Evolutionary conservation across 495 filamentous ascomycete species (phyloP), one percentile per base, ranked within the genome.

Genomic region (Tuber microsphaerosporum): DNA sequence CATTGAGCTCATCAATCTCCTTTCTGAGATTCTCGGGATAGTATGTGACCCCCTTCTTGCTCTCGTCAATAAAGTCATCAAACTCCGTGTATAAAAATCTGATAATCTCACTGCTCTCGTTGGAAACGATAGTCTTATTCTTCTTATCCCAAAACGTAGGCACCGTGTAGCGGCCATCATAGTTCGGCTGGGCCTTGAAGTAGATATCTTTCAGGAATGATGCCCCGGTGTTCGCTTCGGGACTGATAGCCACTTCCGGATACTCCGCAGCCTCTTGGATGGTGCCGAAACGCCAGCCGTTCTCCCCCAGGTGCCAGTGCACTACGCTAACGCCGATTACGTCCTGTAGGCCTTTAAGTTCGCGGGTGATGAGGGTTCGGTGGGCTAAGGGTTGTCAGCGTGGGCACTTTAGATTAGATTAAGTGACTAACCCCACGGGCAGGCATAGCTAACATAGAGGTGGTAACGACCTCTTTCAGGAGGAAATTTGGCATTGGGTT

Each of bases 81-180:
- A 94, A 97, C 74, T 89, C 89, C 39, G 85, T 83, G 77, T 89
- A 89, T 9, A 91, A 82, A 84, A 91, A 90, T 70, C 91, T 84
- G 74, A 95, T 89, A 77, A 97, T 93, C 86, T 96, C 93, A 75
- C 88, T 89, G 79, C 90, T 92, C 86, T 96, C 93, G 77, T 97
- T 96, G 84, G 88, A 94, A 75, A 94, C 93, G 75, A 94, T 92
- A 39, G 87, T 89, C 75, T 89, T 86, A 70, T 84, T 84, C 84
- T 91, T 89, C 81, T 87, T 92, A 83, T 97, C 93, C 86, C 90
- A 95, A 39, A 97, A 85, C 42, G 89, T 87, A 3, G 93, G 93
- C 10, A 97, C 92, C 1, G 93, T 95, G 82, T 90, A 95, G 39
- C 92, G 86, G 2, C 91, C 92, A 68, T 87, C 84, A 81, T 94